Evolutionary conservation across 805 yeast genomes (phyloP).

Genomic region (Kodamaea hsintzibuensis): DNA sequence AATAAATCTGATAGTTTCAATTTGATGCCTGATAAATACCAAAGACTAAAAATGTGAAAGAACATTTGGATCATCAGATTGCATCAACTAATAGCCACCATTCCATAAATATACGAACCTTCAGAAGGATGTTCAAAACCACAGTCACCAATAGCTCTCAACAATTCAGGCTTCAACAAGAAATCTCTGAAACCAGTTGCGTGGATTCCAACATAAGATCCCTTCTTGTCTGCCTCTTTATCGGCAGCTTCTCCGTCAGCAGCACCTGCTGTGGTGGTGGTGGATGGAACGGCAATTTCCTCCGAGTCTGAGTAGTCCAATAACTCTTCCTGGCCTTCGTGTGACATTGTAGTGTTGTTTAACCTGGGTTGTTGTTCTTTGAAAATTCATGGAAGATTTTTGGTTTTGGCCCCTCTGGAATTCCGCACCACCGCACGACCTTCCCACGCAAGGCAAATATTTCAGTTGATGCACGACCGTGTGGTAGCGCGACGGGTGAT

Average conservation of each 20-base stretch:
- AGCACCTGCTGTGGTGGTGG: constrained; percentile 47
- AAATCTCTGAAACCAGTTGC: constrained; percentile 99
- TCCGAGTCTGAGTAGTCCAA: constrained; percentile 98
- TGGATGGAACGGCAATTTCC: constrained; percentile 73
- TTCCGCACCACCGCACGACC: background rate
- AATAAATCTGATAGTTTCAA: background rate
- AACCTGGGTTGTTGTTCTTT: constrained; percentile 8
- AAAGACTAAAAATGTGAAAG: no score
- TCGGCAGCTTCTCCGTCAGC: constrained; percentile 50
- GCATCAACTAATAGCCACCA: background rate
- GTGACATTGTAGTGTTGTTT: constrained; percentile 56
- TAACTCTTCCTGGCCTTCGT: constrained; percentile 99
- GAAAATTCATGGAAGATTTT: constrained; percentile 3
- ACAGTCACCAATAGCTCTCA: constrained; percentile 97
- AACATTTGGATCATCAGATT: background rate
- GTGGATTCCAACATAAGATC: constrained; percentile 97
- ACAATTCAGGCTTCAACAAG: constrained; percentile 91
- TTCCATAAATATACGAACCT: constrained; percentile 58
- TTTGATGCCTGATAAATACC: background rate
- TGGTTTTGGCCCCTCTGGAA: background rate
- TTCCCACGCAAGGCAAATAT: background rate
- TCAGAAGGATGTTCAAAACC: constrained; percentile 99
- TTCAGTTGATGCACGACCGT: background rate
- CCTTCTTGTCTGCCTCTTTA: constrained; percentile 79
- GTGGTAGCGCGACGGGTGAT: background rate